A percentile compares a stretch with the other conserved stretches of the same genome.
Evolutionary conservation across 495 filamentous ascomycete species (phyloP).

Genomic region (Lophiotrema nucula): DNA sequence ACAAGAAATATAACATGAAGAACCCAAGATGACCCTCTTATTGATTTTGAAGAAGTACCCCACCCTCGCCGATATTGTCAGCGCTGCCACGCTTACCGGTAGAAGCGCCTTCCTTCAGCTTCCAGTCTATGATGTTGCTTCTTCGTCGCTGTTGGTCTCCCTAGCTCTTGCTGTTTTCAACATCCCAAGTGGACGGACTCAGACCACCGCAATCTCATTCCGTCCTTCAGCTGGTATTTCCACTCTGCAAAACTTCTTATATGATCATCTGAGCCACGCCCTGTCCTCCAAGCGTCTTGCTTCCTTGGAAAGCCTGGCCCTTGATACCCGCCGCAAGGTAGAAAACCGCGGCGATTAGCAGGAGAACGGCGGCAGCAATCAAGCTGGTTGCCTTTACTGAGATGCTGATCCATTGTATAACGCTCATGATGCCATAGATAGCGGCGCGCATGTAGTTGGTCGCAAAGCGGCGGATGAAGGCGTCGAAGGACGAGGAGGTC

Average conservation of each 20-base stretch:
- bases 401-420: slow-evolving; percentile 77
- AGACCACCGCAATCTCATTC: no score
- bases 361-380: slow-evolving; percentile 80
- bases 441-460: slow-evolving; percentile 97
- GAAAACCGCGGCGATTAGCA: slow-evolving; percentile 73
- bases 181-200: no score
- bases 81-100: no score
- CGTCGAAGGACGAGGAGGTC: slow-evolving; percentile 84
- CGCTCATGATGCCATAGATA: slow-evolving; percentile 78
- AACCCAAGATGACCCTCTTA: no score
- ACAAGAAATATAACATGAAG: no score
- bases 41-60: no score
- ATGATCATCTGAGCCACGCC: slow-evolving; percentile 99
- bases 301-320: slow-evolving; percentile 91
- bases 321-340: slow-evolving; percentile 83
- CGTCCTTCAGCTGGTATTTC: no score
- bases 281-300: slow-evolving; percentile 93
- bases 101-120: no score
- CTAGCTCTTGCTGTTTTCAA: no score
- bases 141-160: no score
- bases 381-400: slow-evolving; percentile 63
- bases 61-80: no score
- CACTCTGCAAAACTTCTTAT: slow-evolving; percentile 48
- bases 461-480: slow-evolving; percentile 85
- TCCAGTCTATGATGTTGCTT: no score